Evolutionary conservation across 2,329 filamentous ascomycete genomes (phyloP).

Genomic region (Pseudopyricularia javanii): DNA sequence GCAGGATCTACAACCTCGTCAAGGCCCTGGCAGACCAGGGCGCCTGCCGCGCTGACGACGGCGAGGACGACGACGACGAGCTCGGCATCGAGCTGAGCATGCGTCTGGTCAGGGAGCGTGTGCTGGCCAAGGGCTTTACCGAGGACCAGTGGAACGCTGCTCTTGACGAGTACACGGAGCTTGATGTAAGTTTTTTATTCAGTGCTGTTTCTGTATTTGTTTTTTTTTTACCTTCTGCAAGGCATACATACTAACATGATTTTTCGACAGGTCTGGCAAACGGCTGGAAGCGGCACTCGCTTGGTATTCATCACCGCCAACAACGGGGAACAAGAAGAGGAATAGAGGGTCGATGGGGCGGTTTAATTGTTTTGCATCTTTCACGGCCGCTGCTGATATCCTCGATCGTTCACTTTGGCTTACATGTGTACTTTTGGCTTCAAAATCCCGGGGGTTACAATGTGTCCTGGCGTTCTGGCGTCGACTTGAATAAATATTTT

Average conservation of each 20-base stretch:
- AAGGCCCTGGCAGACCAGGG: conserved; percentile 77
- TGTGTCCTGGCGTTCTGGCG: too few species aligned
- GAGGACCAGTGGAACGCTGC: conserved; percentile 81
- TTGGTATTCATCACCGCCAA: conserved; percentile 57
- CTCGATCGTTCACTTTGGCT: not conserved
- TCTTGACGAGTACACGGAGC: conserved; percentile 75
- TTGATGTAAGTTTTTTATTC: conserved; percentile 84
- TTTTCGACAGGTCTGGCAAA: conserved; percentile 60
- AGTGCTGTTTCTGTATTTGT: too few species aligned
- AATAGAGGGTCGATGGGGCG: not conserved
- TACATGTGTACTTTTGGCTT: not conserved
- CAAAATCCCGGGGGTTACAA: too few species aligned
- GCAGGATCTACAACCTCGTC: conserved; percentile 91
- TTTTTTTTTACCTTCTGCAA: not conserved
- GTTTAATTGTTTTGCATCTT: not conserved
- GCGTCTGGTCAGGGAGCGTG: conserved; percentile 77
- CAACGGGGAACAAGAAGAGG: conserved; percentile 36
- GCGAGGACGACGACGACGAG: conserved; percentile 39
- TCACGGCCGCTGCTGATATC: not conserved
- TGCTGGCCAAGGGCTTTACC: conserved; percentile 93
- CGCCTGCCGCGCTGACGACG: conserved; percentile 64
- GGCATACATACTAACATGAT: conserved; percentile 15
- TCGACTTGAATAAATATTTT: too few species aligned
- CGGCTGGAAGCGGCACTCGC: conserved; percentile 55
- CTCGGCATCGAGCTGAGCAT: conserved; percentile 63